Evolutionary conservation across 1,139 yeast species (phyloP).

Genomic region (Zygoascus sp.): DNA sequence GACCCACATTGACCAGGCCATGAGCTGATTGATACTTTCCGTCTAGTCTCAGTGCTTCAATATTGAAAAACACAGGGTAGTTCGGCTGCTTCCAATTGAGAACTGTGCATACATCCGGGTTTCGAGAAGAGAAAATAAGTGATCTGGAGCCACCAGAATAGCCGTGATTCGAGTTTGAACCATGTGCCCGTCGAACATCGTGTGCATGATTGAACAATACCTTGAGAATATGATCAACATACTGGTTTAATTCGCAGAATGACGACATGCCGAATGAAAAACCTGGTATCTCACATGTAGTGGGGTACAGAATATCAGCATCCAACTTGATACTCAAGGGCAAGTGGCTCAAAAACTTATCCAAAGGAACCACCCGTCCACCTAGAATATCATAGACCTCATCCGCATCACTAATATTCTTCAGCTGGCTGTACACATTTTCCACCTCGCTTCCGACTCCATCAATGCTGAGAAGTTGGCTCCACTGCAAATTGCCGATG

Average conservation of each 20-base stretch:
- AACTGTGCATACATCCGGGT: slow-evolving; percentile 84
- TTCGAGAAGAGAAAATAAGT: slow-evolving; percentile 76
- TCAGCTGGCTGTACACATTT: slow-evolving; percentile 29
- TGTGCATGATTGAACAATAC: slow-evolving; percentile 74
- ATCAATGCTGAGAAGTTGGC: slow-evolving; percentile 39
- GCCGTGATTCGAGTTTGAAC: slow-evolving; percentile 13
- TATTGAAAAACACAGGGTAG: slow-evolving; percentile 84
- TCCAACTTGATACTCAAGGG: slow-evolving; percentile 63
- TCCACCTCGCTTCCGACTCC: slow-evolving; percentile 9
- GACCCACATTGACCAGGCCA: slow-evolving; percentile 26
- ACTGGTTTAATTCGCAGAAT: slow-evolving; percentile 54
- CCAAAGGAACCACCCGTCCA: slow-evolving; percentile 55
- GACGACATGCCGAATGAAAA: slow-evolving; percentile 37
- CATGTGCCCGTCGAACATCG: slow-evolving; percentile 25
- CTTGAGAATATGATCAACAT: slow-evolving; percentile 68
- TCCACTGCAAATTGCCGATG: slow-evolving; percentile 41
- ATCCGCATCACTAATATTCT: slow-evolving; percentile 29
- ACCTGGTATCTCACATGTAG: slow-evolving; percentile 51
- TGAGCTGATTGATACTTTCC: slow-evolving; percentile 36
- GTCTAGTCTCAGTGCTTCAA: slow-evolving; percentile 41
- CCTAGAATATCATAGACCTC: slow-evolving; percentile 32
- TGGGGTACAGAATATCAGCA: slow-evolving; percentile 78
- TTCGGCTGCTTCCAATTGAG: slow-evolving; percentile 98
- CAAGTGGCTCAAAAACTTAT: slow-evolving; percentile 51
- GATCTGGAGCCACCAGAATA: slow-evolving; percentile 42